phyloP scores from a whole-genome alignment of 805 yeast species.

The Ogataea dorogensis region DNA sequence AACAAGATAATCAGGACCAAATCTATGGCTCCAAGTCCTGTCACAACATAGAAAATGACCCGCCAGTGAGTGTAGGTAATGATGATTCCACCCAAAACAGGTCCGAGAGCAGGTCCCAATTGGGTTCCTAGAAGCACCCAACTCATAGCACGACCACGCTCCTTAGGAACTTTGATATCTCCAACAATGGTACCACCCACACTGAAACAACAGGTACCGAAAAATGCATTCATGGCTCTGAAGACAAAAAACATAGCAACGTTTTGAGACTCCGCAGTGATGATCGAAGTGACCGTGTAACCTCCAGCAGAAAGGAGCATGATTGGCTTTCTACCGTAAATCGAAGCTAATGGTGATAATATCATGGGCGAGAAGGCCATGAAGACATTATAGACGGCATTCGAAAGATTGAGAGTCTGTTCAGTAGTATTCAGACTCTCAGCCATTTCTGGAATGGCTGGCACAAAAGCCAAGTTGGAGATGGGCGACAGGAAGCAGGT shows the following conservation, averaged over 20 bases:
- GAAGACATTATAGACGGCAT: conserved; percentile 48
- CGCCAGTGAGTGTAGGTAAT: conserved; percentile 53
- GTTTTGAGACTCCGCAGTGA: conserved; percentile 46
- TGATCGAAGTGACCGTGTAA: conserved; percentile 23
- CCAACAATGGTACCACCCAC: conserved; percentile 52
- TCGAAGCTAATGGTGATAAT: conserved; percentile 48
- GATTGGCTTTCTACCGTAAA: conserved; percentile 49
- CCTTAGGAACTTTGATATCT: conserved; percentile 49
- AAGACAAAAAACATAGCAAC: conserved; percentile 55
- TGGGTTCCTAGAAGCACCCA: conserved; percentile 50
- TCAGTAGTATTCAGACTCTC: conserved; percentile 44
- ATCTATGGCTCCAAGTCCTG: conserved; percentile 42
- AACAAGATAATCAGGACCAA: conserved; percentile 36
- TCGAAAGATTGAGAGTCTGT: conserved; percentile 46
- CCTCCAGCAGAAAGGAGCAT: conserved; percentile 42
- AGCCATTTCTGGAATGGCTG: conserved; percentile 53
- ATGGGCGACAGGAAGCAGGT: conserved; percentile 47
- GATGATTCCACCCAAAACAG: conserved; percentile 52
- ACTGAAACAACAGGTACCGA: conserved; percentile 55
- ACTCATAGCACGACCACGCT: conserved; percentile 52
- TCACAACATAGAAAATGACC: conserved; percentile 49
- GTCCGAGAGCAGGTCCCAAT: conserved; percentile 53
- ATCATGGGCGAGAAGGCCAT: conserved; percentile 55
- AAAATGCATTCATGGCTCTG: conserved; percentile 48
- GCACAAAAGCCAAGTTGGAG: conserved; percentile 45